Evolutionary conservation across 1,139 yeast species (phyloP).

Genomic region (Scheffersomyces insectosa): DNA sequence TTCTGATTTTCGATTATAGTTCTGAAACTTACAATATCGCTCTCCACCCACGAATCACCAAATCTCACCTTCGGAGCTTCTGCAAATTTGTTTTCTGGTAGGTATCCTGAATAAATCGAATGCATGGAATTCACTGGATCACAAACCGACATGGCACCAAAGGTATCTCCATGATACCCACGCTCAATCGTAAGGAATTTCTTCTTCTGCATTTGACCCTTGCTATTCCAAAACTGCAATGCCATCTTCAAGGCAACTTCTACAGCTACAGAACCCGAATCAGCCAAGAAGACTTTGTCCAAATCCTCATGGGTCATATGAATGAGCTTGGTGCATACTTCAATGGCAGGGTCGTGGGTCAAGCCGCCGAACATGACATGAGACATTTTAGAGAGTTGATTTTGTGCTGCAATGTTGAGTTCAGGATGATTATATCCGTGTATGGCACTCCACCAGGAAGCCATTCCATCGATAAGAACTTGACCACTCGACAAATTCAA

Average conservation of each 20-base stretch:
- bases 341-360: slow-evolving; percentile 28
- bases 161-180: slow-evolving; percentile 28
- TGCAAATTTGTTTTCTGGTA: slow-evolving; percentile 24
- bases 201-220: slow-evolving; percentile 10
- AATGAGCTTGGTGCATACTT: slow-evolving; percentile 17
- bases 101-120: slow-evolving; percentile 21
- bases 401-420: slow-evolving; percentile 21
- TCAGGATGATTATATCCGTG: slow-evolving; percentile 29
- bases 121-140: slow-evolving; percentile 31
- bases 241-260: slow-evolving; percentile 12
- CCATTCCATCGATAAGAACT: slow-evolving; percentile 27
- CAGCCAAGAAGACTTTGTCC: slow-evolving; percentile 26
- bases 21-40: slow-evolving; percentile 21
- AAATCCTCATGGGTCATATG: slow-evolving; percentile 19
- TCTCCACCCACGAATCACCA: slow-evolving; percentile 7
- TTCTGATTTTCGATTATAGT: slow-evolving; percentile 19
- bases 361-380: slow-evolving; percentile 34
- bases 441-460: slow-evolving; percentile 35
- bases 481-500: slow-evolving; percentile 17
- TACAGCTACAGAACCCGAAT: slow-evolving; percentile 12
- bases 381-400: slow-evolving; percentile 22
- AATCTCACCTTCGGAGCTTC: slow-evolving; percentile 19
- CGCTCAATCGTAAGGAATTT: slow-evolving; percentile 19
- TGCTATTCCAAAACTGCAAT: slow-evolving; percentile 13
- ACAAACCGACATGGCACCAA: slow-evolving; percentile 26